Percentiles rank a stretch among this genome's conserved stretches.
Conservation (phyloP, 345 rosid species). For the Populus tremula region DNA sequence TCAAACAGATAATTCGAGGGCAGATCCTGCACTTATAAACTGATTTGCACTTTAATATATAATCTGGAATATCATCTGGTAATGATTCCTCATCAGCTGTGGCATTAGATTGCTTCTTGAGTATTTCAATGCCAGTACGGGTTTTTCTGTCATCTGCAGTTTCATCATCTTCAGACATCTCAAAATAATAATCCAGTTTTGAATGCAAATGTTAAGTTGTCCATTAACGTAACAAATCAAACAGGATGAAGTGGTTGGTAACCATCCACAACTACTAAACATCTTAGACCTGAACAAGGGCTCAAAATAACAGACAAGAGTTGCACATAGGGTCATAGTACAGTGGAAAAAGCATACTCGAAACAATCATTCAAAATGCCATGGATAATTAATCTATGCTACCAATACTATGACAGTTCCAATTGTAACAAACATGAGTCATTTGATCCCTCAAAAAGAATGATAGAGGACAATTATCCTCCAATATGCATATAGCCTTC, state of each 20-base stretch:
- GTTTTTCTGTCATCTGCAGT: conserved; percentile 32
- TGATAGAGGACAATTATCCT: background rate
- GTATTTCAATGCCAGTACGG: conserved; percentile 14
- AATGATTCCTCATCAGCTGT: conserved; percentile 25
- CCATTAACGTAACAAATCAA: background rate
- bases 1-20: conserved; percentile 66
- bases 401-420: background rate
- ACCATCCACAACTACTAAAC: conserved; percentile 2
- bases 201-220: background rate
- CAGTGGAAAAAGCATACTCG: background rate
- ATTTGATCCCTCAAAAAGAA: background rate
- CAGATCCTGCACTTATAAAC: conserved; percentile 84
- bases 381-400: background rate
- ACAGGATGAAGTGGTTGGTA: background rate
- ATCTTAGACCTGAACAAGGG: background rate
- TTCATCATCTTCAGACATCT: conserved; percentile 40
- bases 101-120: conserved; percentile 15
- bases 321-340: background rate
- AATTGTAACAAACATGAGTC: background rate
- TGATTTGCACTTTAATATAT: conserved; percentile 61
- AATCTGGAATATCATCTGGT: conserved; percentile 50
- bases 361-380: background rate
- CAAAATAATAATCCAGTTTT: background rate
- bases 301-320: background rate
- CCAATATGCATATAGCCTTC: background rate